A percentile compares a stretch with the other conserved stretches of the same genome.
phyloP scores from a whole-genome alignment of 768 basidiomycete genomes.

The Phallus indusiatus region DNA sequence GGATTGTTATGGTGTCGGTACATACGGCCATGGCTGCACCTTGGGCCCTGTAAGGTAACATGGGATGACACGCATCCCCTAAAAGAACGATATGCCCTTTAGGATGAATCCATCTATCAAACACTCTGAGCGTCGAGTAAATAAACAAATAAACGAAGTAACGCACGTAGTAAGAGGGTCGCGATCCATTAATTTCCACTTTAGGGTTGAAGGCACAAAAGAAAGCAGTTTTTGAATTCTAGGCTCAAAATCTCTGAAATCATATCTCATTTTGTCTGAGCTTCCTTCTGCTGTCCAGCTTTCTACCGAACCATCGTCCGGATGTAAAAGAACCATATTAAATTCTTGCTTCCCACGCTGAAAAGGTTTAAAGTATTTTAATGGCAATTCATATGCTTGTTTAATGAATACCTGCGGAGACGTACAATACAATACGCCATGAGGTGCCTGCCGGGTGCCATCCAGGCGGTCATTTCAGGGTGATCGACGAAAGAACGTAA shows the following conservation, averaged over 20 bases:
- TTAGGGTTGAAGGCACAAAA: slow-evolving; percentile 36
- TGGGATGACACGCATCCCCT: slow-evolving; percentile 50
- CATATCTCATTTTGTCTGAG: slow-evolving; percentile 35
- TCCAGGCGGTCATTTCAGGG: slow-evolving; percentile 49
- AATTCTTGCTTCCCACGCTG: slow-evolving; percentile 18
- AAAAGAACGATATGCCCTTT: slow-evolving; percentile 35
- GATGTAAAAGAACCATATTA: slow-evolving; percentile 30
- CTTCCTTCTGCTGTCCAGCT: slow-evolving; percentile 36
- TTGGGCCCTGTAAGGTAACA: slow-evolving; percentile 48
- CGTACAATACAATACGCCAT: slow-evolving; percentile 34
- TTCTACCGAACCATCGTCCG: slow-evolving; percentile 33
- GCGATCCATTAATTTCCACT: slow-evolving; percentile 41
- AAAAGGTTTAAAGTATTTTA: not conserved
- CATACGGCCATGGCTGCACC: slow-evolving; percentile 38
- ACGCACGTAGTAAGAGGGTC: slow-evolving; percentile 29
- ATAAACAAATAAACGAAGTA: no score
- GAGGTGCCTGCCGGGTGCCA: slow-evolving; percentile 41
- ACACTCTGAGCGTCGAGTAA: not conserved
- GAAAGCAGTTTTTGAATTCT: slow-evolving; percentile 16
- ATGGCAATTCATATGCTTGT: not conserved
- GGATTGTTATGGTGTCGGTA: not conserved
- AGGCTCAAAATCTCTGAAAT: slow-evolving; percentile 41
- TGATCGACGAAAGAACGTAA: slow-evolving; percentile 40
- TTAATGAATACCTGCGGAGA: not conserved
- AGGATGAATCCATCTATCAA: slow-evolving; percentile 33